Evolutionary conservation across 2,329 filamentous ascomycete genomes (phyloP), one percentile per base, ranked within the genome.

Genomic region (Alternaria conjuncta): DNA sequence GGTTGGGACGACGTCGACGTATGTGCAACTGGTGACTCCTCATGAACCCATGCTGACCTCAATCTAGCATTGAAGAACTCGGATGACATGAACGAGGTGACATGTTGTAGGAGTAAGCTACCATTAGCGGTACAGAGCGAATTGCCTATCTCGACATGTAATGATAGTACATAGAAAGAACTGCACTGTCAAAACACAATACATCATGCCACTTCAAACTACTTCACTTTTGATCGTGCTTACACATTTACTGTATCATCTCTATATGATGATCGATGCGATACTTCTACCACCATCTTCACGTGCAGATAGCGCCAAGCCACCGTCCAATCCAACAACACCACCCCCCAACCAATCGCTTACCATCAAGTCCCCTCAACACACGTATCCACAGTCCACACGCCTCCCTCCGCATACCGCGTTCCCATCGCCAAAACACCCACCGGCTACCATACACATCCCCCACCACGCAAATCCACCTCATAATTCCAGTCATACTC

Each of bases 1-100:
- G 92, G 93, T 71, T 97, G 95, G 94, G 94, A 97, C 82, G 94
- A 89, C 69, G 81, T 86, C 55, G 87, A 89, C 67, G 80, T 82
- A 76, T 68, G 79, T 78, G 47, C 43, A 57, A 15, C 43, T 57
- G 55, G 57, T 23, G 59, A 46, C 58, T 68, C 55, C 65, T 54
- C 59, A 62, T 7, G 18, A 44, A 13, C n/a, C 11, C 43, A 30
- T 44, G 66, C 71, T 78, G 65, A 78, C 72, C 67, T 56, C 59
- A 71, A 68, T 57, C 63, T 62, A 78, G 76, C 76, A 78, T 60
- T 78, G 60, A 77, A 45, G 58, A 25, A 67, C 63, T 50, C 44
- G 49, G 45, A 66, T 71, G 51, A n/a, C 12, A 23, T 53, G 36
- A 57, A 57, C 26, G 32, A 60, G 43, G 53, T 44, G 41, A 51